Evolutionary conservation across 345 rosid species (phyloP).

Genomic region (Populus davidiana): DNA sequence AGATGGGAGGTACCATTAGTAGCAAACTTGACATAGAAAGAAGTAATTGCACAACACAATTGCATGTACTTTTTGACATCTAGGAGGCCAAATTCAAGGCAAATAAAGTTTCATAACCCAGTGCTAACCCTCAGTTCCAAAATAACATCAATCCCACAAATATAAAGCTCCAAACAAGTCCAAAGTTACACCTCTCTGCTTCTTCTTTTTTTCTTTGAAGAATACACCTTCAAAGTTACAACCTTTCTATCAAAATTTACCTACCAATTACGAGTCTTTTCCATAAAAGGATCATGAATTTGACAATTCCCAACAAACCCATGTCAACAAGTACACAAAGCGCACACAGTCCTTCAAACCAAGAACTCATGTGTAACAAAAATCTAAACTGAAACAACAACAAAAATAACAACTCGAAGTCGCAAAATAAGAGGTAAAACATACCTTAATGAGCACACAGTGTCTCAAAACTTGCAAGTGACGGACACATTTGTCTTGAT

Average conservation of each 20-base stretch:
- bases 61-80: neutral
- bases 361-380: neutral
- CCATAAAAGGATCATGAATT: neutral
- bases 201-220: neutral
- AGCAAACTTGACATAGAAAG: neutral
- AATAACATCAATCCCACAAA: neutral
- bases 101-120: neutral
- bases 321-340: neutral
- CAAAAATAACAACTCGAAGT: neutral
- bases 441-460: slow-evolving; percentile 67
- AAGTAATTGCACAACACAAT: neutral
- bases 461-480: slow-evolving; percentile 59
- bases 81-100: neutral
- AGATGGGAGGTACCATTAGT: neutral
- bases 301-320: neutral
- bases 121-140: neutral
- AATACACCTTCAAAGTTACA: neutral
- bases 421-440: neutral
- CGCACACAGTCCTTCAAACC: neutral
- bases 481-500: slow-evolving; percentile 56
- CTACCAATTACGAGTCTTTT: neutral
- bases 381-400: neutral
- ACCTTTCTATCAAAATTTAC: neutral
- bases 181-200: neutral
- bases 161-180: neutral